phyloP scores from a whole-genome alignment of 805 yeast genomes.

The Yarrowia keelungensis region DNA sequence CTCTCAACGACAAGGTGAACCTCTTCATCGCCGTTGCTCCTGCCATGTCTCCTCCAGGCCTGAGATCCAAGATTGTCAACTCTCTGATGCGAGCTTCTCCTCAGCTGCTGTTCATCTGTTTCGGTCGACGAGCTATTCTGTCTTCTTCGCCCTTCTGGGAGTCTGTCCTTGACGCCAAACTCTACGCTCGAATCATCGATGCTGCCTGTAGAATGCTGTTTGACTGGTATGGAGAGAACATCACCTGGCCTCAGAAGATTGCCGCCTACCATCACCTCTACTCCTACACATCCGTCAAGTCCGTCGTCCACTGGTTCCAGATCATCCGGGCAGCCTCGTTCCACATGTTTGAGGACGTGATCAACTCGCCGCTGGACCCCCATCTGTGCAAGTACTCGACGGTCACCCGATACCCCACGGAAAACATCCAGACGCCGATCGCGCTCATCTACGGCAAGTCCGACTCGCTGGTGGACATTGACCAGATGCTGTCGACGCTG shows the following conservation, averaged over 20 bases:
- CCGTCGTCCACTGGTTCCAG: conserved; percentile 96
- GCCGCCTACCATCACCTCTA: conserved; percentile 87
- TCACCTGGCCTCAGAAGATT: conserved; percentile 72
- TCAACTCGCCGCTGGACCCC: conserved; percentile 44
- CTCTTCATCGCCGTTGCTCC: conserved; percentile 87
- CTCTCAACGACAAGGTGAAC: conserved; percentile 61
- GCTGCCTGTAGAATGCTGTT: conserved; percentile 69
- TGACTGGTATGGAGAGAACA: conserved; percentile 80
- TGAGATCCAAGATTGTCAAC: conserved; percentile 77
- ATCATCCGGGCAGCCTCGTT: conserved; percentile 77
- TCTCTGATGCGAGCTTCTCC: conserved; percentile 80
- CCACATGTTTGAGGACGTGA: conserved; percentile 85
- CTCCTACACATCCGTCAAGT: conserved; percentile 89
- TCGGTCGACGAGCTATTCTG: conserved; percentile 75
- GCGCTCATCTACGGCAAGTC: conserved; percentile 76
- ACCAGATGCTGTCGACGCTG: conserved; percentile 70
- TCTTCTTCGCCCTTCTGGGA: conserved; percentile 85
- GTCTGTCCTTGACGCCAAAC: conserved; percentile 74
- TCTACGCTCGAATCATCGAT: conserved; percentile 77
- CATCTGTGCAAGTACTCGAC: conserved; percentile 53
- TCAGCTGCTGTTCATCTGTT: conserved; percentile 67
- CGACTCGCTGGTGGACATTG: conserved; percentile 88
- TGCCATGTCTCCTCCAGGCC: conserved; percentile 89
- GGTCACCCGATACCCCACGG: conserved; percentile 68
- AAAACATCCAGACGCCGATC: conserved; percentile 73